Evolutionary conservation across 148 eudicot species (phyloP).

Genomic region (Vaccinium myrtillus): DNA sequence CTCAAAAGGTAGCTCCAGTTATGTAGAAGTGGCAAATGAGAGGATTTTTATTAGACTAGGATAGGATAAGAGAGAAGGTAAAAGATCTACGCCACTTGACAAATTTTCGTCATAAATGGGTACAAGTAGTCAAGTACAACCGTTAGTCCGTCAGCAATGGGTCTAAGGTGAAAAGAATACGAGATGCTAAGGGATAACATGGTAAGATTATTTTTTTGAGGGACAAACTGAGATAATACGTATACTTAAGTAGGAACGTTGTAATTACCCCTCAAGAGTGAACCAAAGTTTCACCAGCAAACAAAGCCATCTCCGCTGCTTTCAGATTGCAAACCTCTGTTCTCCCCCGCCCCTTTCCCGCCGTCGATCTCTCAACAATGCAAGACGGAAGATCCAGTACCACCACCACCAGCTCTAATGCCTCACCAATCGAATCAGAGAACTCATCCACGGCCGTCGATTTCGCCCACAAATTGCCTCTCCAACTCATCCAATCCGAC

Average conservation of each 20-base stretch:
- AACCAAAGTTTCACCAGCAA: neutral
- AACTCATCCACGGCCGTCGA: constrained; percentile 22
- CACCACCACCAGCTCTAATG: constrained; percentile 12
- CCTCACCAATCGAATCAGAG: constrained; percentile 7
- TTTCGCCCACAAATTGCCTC: constrained; percentile 39
- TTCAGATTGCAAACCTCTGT: neutral
- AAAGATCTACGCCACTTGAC: neutral
- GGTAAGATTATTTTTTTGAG: neutral
- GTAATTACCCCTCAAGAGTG: neutral
- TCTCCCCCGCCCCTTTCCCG: neutral
- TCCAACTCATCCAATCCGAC: constrained; percentile 58
- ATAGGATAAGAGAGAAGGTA: too few species aligned
- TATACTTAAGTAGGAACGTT: neutral
- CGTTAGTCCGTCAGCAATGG: neutral
- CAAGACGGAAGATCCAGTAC: constrained; percentile 9
- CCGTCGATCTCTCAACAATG: constrained; percentile 15
- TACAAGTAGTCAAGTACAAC: neutral
- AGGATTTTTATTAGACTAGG: too few species aligned
- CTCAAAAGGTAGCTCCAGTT: too few species aligned
- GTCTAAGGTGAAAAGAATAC: neutral
- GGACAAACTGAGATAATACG: neutral
- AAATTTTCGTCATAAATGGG: neutral
- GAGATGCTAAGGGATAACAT: neutral
- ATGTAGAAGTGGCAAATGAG: too few species aligned
- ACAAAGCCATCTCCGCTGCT: neutral